A percentile compares a stretch with the other conserved stretches of the same genome.
phyloP scores from a whole-genome alignment of 306 rosid genomes.

The Medicago truncatula region MtrunA17r5.0-ANR NC_053046.1:24759001-24759500 shows the following conservation, averaged over 20 bases:
- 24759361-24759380: not conserved
- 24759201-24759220: constrained; percentile 20
- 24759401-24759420: not conserved
- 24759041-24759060: constrained; percentile 13
- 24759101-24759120: constrained; percentile 18
- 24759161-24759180: not conserved
- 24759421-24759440: too few relatives aligned
- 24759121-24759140: constrained; percentile 1
- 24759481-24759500: constrained; percentile 16
- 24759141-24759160: constrained; percentile 5
- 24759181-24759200: constrained; percentile 4
- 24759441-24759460: constrained; percentile 12
- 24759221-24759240: constrained; percentile 21
- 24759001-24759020: constrained; percentile 4
- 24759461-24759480: not conserved
- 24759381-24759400: constrained; percentile 7
- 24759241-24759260: not conserved
- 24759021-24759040: constrained; percentile 21
- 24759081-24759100: not conserved
- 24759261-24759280: not conserved
- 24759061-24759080: constrained; percentile 16
- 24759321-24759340: not conserved
- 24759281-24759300: constrained; percentile 16
- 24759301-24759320: not conserved
- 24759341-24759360: not conserved